Base-by-base conservation (phyloP, 768 basidiomycete species). In the Russula olivacea region DNA sequence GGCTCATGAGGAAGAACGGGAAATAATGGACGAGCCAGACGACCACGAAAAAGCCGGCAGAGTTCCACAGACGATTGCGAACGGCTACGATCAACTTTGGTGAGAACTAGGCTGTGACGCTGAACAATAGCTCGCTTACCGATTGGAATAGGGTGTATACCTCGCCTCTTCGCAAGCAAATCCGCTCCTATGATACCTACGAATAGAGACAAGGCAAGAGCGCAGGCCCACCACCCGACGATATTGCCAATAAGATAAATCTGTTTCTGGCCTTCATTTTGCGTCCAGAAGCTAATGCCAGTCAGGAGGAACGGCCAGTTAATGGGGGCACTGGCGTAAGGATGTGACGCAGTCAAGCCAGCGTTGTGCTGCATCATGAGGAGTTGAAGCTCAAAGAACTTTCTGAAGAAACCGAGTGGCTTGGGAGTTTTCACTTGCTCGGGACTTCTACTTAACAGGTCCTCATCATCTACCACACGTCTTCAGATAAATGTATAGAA, bases 231-330 rank as follows among this genome's bases (percentile, higher is more conserved):
- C 94, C 95, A 98, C 14, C 92, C 91, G 67, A 93, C 74, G 54
- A 97, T 74, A 74, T 99, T 99, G 28, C 97, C 97, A 69, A 95
- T 91, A 63, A 98, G 80, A 76, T 99, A 99, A 57, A 99, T 94
- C 74, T 99, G 97, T 74, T 90, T 87, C 72, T 91, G 87, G 12
- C 80, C 79, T 7, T 88, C 87, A 60, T 81, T 86, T 69, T 91
- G 81, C 5, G 97, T 99, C 97, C 97, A 99, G 81, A 98, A 98
- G 72, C 93, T 95, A 77, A 99, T 98, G 54, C 97, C 97, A 66
- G 80, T 92, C 32, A 98, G 76, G 43, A 94, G 82, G 86, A 98
- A 98, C 7, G 97, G 97, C 97, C 97, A 99, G 72, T 96, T 94
- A 75, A 98, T 87, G 6, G 97, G 94, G n/a, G 81, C 81, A 63